These are phyloP conservation scores for Penicillium diatomitis DNA, from an alignment of 495 filamentous ascomycete species.

Conservation along the genomic window DNA sequence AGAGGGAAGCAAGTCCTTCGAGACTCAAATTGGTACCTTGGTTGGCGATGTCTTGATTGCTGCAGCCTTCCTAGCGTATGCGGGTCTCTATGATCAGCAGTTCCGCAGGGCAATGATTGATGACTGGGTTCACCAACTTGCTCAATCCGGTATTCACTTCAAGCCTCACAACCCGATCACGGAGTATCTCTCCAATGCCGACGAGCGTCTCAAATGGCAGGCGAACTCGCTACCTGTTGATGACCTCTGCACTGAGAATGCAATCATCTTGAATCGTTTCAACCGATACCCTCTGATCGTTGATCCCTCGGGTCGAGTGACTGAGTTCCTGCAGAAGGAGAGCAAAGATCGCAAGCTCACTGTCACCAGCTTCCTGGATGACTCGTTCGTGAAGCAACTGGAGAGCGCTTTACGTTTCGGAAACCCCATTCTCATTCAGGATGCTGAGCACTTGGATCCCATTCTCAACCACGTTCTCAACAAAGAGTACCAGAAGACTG, in stretches of 20 bases:
- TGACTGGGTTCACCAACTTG: conserved; percentile 89
- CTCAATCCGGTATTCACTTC: conserved; percentile 80
- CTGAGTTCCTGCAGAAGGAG: conserved; percentile 90
- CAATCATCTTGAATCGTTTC: conserved; percentile 92
- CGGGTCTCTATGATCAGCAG: conserved; percentile 94
- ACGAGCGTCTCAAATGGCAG: conserved; percentile 92
- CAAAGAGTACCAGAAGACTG: conserved; percentile 99
- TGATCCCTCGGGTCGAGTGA: conserved; percentile 88
- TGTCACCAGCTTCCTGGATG: conserved; percentile 95
- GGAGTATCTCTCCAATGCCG: conserved; percentile 92
- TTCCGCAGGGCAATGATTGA: conserved; percentile 96
- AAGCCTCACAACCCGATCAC: conserved; percentile 92
- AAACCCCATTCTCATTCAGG: conserved; percentile 96
- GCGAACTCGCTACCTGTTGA: conserved; percentile 93
- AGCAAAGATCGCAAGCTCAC: conserved; percentile 89
- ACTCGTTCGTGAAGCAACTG: conserved; percentile 94
- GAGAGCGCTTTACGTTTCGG: conserved; percentile 96
- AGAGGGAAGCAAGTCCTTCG: conserved; percentile 92
- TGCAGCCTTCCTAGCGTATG: conserved; percentile 95
- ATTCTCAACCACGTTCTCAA: conserved; percentile 98
- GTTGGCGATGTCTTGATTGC: conserved; percentile 93
- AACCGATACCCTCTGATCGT: conserved; percentile 98
- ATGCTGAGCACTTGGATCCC: conserved; percentile 93
- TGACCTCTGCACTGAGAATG: conserved; percentile 97
- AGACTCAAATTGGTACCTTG: conserved; percentile 92